Evolutionary conservation across 129 eudicot species (phyloP).

Genomic region (Lonicera japonica): DNA sequence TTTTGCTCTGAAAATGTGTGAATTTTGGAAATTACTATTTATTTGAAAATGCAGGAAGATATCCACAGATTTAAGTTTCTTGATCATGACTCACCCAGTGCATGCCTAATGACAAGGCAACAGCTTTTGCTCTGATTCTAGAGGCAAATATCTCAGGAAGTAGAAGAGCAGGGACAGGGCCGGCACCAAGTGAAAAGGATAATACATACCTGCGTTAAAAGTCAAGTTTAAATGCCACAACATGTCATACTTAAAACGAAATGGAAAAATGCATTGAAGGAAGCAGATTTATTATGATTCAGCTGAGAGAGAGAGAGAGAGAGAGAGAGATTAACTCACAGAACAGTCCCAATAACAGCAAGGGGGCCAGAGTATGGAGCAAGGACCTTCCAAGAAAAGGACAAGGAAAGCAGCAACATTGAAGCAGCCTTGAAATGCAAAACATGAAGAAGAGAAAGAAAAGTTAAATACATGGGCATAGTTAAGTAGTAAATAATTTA

Average conservation of each 20-base stretch:
- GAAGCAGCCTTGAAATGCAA: constrained; percentile 68
- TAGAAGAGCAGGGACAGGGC: constrained; percentile 97
- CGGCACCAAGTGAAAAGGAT: constrained; percentile 95
- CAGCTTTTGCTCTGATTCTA: constrained; percentile 96
- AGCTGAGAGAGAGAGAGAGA: not conserved
- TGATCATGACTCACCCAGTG: constrained; percentile 72
- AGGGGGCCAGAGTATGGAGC: constrained; percentile 89
- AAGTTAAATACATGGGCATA: not conserved
- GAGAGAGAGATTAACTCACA: constrained; percentile 50
- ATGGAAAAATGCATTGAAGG: not conserved
- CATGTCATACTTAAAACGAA: not conserved
- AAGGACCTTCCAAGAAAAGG: constrained; percentile 68
- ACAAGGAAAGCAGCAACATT: constrained; percentile 83
- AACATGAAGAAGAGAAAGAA: constrained; percentile 2
- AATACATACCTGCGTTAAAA: constrained; percentile 57
- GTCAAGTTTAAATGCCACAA: not conserved
- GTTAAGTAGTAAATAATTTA: too few species aligned
- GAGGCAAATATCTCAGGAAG: constrained; percentile 94
- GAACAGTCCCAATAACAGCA: constrained; percentile 84
- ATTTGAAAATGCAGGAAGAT: not conserved
- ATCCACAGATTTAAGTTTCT: not conserved
- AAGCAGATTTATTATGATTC: not conserved
- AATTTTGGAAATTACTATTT: too few species aligned
- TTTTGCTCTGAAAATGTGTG: too few species aligned
- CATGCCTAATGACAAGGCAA: constrained; percentile 86